phyloP scores from a whole-genome alignment of 176 grass and related monocot genomes.

The Carex cristatella region DNA sequence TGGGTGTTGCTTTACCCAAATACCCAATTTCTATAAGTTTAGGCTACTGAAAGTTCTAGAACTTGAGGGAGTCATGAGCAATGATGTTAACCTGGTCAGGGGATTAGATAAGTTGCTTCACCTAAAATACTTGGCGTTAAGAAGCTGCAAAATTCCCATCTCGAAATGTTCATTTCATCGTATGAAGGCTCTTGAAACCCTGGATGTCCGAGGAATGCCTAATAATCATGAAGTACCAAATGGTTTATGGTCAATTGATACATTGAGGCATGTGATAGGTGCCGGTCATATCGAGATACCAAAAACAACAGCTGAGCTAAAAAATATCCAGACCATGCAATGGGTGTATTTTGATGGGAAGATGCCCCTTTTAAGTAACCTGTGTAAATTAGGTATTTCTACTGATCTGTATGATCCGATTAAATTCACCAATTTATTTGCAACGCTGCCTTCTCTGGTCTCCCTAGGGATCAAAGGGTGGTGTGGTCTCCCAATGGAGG shows the following conservation, averaged over 20 bases:
- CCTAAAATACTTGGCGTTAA: not conserved
- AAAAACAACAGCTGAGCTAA: not conserved
- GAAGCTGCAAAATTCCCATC: not conserved
- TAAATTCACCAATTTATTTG: not conserved
- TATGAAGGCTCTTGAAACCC: not conserved
- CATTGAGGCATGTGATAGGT: not conserved
- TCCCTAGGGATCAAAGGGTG: not conserved
- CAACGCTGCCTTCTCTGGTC: not conserved
- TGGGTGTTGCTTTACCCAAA: not conserved
- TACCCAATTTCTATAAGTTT: not conserved
- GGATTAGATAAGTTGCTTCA: not conserved
- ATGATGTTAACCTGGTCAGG: not conserved
- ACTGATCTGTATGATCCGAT: not conserved
- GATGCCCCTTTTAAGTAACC: not conserved
- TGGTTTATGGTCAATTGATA: not conserved
- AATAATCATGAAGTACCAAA: not conserved
- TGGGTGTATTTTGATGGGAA: not conserved
- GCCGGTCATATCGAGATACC: accelerated
- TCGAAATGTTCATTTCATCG: not conserved
- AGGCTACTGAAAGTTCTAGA: not conserved
- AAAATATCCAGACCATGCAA: not conserved
- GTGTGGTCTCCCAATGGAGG: not conserved
- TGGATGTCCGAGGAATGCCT: not conserved
- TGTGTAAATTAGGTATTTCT: not conserved
- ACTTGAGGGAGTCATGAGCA: not conserved